A percentile compares a stretch with the other conserved stretches of the same genome.
phyloP scores from a whole-genome alignment of 352 stramenopile genomes.

The Phytophthora hybrid region DNA sequence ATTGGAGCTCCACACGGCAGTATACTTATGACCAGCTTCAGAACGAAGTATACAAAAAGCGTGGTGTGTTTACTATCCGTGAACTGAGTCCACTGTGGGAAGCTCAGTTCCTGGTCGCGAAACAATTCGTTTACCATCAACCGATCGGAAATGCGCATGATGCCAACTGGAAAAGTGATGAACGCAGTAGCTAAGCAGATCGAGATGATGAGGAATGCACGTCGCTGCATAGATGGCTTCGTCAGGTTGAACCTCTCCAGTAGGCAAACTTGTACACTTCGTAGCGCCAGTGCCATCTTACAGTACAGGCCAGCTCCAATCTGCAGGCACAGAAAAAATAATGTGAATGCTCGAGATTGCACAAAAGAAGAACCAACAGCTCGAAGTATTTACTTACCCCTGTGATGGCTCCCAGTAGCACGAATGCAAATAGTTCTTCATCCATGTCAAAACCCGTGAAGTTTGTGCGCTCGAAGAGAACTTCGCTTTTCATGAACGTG shows the following conservation, averaged over 20 bases:
- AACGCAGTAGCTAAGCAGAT: slow-evolving; percentile 65
- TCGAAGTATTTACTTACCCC: slow-evolving; percentile 50
- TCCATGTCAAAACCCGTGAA: slow-evolving; percentile 86
- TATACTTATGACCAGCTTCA: slow-evolving; percentile 80
- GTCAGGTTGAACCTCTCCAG: slow-evolving; percentile 60
- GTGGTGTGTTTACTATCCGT: slow-evolving; percentile 63
- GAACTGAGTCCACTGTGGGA: slow-evolving; percentile 72
- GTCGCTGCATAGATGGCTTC: slow-evolving; percentile 59
- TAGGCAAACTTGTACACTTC: slow-evolving; percentile 60
- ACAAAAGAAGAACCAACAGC: not conserved
- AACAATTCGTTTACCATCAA: slow-evolving; percentile 85
- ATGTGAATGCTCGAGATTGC: not conserved
- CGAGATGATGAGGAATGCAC: slow-evolving; percentile 65
- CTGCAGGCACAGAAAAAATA: slow-evolving; percentile 35
- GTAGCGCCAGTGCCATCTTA: slow-evolving; percentile 54
- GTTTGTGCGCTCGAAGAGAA: slow-evolving; percentile 81
- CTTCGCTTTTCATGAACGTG: slow-evolving; percentile 73
- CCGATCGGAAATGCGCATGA: slow-evolving; percentile 78
- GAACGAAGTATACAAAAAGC: slow-evolving; percentile 72
- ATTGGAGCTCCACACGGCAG: slow-evolving; percentile 75
- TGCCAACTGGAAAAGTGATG: slow-evolving; percentile 74
- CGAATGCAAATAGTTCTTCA: slow-evolving; percentile 78
- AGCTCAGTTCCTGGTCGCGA: slow-evolving; percentile 61
- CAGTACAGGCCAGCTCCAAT: slow-evolving; percentile 75
- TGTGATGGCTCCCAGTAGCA: slow-evolving; percentile 70